Conservation (phyloP, 768 basidiomycete genomes). For the Pholiota microspora region DNA sequence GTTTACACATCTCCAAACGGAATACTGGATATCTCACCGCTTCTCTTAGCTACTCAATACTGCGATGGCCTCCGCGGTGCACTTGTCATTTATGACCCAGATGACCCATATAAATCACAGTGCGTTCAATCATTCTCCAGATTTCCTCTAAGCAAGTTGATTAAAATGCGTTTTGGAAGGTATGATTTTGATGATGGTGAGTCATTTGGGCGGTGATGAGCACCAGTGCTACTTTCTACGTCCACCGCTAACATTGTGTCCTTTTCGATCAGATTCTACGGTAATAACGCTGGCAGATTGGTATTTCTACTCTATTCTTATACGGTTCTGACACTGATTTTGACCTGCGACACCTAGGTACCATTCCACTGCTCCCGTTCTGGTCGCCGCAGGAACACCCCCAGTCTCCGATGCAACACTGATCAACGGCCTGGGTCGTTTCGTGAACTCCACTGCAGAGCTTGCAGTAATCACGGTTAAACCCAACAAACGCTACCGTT, state of each 20-base stretch:
- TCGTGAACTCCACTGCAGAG: neutral
- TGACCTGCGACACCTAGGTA: no score
- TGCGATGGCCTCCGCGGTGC: constrained; percentile 54
- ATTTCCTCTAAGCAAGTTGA: neutral
- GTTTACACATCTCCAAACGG: neutral
- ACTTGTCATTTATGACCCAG: constrained; percentile 23
- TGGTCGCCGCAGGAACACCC: neutral
- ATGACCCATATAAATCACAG: constrained; percentile 20
- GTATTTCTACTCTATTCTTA: neutral
- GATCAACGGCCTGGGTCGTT: neutral
- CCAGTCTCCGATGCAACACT: neutral
- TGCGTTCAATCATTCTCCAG: no score
- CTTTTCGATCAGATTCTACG: neutral
- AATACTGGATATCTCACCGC: no score
- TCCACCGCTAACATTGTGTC: neutral
- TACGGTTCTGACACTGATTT: no score
- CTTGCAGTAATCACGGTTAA: neutral
- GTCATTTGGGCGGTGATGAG: no score
- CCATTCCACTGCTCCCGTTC: neutral
- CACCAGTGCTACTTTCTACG: neutral
- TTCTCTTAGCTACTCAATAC: constrained; percentile 42
- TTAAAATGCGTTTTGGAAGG: neutral
- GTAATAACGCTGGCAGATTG: neutral
- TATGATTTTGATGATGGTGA: neutral
- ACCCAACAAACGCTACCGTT: neutral